Conservation (phyloP, 2,329 filamentous ascomycete genomes). For the Colletotrichum lupini region DNA sequence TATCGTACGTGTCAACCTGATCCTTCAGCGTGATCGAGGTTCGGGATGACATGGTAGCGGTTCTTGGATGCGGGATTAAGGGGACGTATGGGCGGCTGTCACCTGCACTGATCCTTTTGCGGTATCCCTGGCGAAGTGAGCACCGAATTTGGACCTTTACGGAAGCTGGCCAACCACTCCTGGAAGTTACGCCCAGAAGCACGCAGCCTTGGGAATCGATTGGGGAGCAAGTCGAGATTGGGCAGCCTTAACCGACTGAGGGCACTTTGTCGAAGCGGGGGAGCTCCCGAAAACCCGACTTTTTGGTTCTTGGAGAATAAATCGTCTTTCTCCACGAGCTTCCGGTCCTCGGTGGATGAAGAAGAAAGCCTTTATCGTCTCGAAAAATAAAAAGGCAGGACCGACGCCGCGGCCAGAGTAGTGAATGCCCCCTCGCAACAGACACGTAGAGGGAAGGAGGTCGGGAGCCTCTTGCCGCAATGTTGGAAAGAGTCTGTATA, state of each 20-base stretch:
- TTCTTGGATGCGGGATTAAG: not conserved
- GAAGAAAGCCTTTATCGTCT: not conserved
- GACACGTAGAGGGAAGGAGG: not conserved
- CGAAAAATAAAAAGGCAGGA: not conserved
- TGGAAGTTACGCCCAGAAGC: not conserved
- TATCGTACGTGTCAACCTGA: constrained; percentile 9
- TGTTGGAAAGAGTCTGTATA: not conserved
- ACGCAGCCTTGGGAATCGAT: not conserved
- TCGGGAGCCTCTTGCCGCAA: not conserved
- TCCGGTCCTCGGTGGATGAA: not conserved
- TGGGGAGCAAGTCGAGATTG: not conserved
- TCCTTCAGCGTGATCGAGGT: constrained; percentile 24
- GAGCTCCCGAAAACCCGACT: not conserved
- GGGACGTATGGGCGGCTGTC: not conserved
- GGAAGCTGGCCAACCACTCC: not conserved
- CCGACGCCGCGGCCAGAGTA: not conserved
- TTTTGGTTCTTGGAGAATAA: not conserved
- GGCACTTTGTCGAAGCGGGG: not conserved
- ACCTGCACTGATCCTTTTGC: not conserved
- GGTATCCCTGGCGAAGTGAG: not conserved
- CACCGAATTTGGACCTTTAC: not conserved
- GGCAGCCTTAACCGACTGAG: not conserved
- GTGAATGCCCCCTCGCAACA: not conserved
- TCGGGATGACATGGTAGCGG: constrained; percentile 16
- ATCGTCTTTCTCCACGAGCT: not conserved